phyloP scores from a whole-genome alignment of 331 rosid species.

The Pyracantha coccinea region DNA sequence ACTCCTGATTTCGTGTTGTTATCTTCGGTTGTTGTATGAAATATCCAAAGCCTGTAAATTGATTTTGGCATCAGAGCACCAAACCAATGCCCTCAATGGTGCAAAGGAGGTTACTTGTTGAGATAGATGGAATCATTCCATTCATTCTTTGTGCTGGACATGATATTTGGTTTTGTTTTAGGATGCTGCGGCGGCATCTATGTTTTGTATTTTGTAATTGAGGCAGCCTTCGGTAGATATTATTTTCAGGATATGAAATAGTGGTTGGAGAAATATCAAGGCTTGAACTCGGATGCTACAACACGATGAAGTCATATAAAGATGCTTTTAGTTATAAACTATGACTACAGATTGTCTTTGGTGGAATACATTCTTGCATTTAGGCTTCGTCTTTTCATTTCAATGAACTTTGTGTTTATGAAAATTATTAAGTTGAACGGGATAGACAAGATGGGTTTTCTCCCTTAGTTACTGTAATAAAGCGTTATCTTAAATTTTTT shows the following conservation, averaged over 20 bases:
- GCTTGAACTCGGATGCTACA: neutral
- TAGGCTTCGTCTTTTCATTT: neutral
- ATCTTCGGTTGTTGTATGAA: neutral
- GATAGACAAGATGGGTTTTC: too few relatives aligned
- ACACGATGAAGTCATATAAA: neutral
- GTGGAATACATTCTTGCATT: neutral
- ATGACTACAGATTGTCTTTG: neutral
- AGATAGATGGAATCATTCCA: neutral
- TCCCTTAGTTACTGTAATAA: neutral
- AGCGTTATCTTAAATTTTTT: neutral
- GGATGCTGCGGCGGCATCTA: neutral
- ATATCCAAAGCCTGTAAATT: neutral
- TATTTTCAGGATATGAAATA: neutral
- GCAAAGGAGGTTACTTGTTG: neutral
- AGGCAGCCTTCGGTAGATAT: neutral
- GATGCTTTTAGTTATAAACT: neutral
- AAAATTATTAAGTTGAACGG: neutral
- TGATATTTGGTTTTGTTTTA: neutral
- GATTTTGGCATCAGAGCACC: neutral
- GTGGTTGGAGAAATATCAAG: neutral
- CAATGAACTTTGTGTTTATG: neutral
- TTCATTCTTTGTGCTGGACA: neutral
- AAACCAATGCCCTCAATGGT: neutral
- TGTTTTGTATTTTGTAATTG: neutral
- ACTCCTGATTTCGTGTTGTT: neutral